Evolutionary conservation across 2,329 filamentous ascomycete species (phyloP).

Genomic region (Microdochium trichocladiopsis): DNA sequence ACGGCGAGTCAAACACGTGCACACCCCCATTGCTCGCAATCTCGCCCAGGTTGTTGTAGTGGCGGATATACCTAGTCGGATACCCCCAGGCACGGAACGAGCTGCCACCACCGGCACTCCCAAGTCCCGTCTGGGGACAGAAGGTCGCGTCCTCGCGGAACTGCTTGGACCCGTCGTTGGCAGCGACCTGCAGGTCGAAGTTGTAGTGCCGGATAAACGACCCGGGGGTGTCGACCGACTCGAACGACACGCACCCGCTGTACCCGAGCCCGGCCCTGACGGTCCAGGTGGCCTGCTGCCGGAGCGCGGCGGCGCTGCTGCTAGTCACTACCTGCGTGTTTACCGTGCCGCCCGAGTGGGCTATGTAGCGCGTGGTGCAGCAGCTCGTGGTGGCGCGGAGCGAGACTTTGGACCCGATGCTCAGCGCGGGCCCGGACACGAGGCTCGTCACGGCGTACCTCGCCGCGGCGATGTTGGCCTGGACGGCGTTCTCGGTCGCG

Average conservation of each 20-base stretch:
- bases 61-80: conserved; percentile 51
- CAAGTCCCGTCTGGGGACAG: conserved; percentile 45
- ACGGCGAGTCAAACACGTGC: conserved; percentile 40
- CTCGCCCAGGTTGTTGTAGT: conserved; percentile 35
- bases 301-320: conserved; percentile 38
- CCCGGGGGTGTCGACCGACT: conserved; percentile 49
- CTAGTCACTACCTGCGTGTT: conserved; percentile 48
- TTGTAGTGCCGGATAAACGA: conserved; percentile 50
- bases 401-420: conserved; percentile 41
- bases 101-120: conserved; percentile 34
- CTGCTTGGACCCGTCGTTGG: conserved; percentile 46
- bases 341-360: conserved; percentile 41
- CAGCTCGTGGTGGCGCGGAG: conserved; percentile 48
- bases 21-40: conserved; percentile 16
- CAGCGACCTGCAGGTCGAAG: conserved; percentile 41
- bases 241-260: conserved; percentile 52
- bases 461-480: conserved; percentile 53
- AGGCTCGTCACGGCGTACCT: conserved; percentile 42
- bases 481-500: conserved; percentile 48
- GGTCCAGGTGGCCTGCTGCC: conserved; percentile 45
- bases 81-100: conserved; percentile 52
- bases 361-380: conserved; percentile 46
- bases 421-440: conserved; percentile 37
- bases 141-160: conserved; percentile 59
- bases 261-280: conserved; percentile 49